Conservation (phyloP, 2,329 filamentous ascomycete species). For the Pseudogymnoascus sp. region DNA sequence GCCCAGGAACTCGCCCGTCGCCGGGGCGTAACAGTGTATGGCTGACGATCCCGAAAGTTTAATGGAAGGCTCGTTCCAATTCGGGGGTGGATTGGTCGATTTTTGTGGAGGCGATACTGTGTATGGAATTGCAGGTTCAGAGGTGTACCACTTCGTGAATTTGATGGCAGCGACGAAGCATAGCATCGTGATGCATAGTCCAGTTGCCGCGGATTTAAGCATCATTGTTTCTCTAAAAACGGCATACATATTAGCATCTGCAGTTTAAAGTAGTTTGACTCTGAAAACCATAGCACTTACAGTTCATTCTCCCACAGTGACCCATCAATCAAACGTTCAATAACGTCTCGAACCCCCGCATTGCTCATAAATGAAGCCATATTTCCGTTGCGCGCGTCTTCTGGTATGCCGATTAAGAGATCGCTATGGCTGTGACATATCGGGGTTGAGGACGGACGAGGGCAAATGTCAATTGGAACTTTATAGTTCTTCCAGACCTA, state of each 20-base stretch:
- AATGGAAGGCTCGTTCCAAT: slow-evolving; percentile 15
- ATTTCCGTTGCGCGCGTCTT: neutral
- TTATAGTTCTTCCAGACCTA: neutral
- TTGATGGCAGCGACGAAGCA: slow-evolving; percentile 20
- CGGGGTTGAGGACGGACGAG: neutral
- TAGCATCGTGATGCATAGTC: slow-evolving; percentile 3
- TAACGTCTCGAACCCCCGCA: neutral
- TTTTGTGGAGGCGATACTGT: slow-evolving; percentile 50
- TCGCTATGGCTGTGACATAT: slow-evolving; percentile 4
- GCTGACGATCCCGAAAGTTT: slow-evolving; percentile 53
- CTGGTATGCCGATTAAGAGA: neutral
- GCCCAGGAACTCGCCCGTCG: slow-evolving; percentile 77
- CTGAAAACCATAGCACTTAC: neutral
- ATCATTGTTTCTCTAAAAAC: neutral
- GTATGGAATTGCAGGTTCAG: slow-evolving; percentile 42
- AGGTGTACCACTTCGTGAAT: slow-evolving; percentile 19
- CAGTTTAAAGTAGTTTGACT: neutral
- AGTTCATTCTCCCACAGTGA: slow-evolving; percentile 4
- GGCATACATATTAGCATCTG: neutral
- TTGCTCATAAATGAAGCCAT: slow-evolving; percentile 1
- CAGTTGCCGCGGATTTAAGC: neutral
- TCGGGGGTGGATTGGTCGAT: slow-evolving; percentile 31
- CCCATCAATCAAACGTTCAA: neutral
- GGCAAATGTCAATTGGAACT: neutral
- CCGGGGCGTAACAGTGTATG: slow-evolving; percentile 81